Conservation (phyloP, 768 basidiomycete species). For the Rhodotorula toruloides region DNA sequence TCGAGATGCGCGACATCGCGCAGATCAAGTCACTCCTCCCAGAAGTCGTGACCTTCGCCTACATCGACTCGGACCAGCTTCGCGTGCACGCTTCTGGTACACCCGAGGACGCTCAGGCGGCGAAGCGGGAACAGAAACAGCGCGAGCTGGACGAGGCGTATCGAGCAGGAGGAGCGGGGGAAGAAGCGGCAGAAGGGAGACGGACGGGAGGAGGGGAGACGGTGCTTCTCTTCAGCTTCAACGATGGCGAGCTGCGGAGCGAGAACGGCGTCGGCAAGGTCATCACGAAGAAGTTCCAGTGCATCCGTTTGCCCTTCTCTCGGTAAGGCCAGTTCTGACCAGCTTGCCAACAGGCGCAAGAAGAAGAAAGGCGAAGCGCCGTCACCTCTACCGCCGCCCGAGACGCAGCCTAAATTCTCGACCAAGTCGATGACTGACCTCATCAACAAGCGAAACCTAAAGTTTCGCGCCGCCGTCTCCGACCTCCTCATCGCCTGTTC, state of each 20-base stretch:
- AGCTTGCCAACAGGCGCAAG: neutral
- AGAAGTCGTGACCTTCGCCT: constrained; percentile 72
- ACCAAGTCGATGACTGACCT: constrained; percentile 56
- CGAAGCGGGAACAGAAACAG: constrained; percentile 26
- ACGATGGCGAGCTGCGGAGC: constrained; percentile 49
- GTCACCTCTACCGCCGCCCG: neutral
- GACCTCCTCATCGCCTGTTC: constrained; percentile 53
- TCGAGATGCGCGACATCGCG: constrained; percentile 70
- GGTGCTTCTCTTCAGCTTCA: constrained; percentile 56
- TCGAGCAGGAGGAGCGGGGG: constrained; percentile 32
- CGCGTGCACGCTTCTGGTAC: constrained; percentile 53
- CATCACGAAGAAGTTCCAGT: constrained; percentile 32
- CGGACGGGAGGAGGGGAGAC: constrained; percentile 46
- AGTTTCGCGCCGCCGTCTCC: constrained; percentile 61
- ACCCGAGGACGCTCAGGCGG: constrained; percentile 40
- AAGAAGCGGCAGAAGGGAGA: constrained; percentile 23
- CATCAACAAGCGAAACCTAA: constrained; percentile 63
- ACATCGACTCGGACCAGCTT: constrained; percentile 62
- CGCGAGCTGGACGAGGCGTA: constrained; percentile 33
- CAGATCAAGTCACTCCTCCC: constrained; percentile 89
- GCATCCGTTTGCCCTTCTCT: neutral
- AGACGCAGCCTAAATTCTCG: constrained; percentile 41
- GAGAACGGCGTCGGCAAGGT: constrained; percentile 39
- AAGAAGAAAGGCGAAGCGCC: constrained; percentile 19
- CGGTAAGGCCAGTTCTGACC: neutral